Evolutionary conservation across 1,139 yeast genomes (phyloP).

Genomic region (Debaryomyces coudertii): DNA sequence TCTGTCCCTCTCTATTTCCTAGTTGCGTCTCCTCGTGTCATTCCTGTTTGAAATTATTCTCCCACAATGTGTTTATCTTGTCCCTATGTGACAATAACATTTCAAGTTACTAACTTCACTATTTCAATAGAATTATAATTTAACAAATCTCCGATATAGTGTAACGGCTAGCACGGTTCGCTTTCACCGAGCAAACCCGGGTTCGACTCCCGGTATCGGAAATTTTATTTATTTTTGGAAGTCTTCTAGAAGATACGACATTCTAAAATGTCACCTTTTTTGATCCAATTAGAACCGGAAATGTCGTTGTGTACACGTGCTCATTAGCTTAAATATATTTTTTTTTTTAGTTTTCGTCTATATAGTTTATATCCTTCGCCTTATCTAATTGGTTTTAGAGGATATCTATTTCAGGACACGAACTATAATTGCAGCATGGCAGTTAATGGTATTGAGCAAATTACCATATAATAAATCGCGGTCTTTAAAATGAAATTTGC

Average conservation of each 20-base stretch:
- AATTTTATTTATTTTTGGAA: slow-evolving; percentile 16
- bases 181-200: slow-evolving; percentile 84
- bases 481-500: slow-evolving; percentile 65
- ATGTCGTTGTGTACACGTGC: background rate
- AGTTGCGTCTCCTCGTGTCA: too few species aligned
- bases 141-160: slow-evolving; percentile 77
- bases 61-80: too few species aligned
- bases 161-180: slow-evolving; percentile 85
- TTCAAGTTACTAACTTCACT: too few species aligned
- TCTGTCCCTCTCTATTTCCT: too few species aligned
- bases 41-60: too few species aligned
- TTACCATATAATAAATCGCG: background rate
- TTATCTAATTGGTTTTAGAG: background rate
- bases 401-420: background rate
- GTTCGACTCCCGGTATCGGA: slow-evolving; percentile 85
- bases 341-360: background rate
- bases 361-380: background rate
- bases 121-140: too few species aligned
- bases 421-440: background rate
- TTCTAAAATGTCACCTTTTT: background rate
- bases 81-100: too few species aligned
- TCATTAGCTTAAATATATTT: background rate
- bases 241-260: background rate
- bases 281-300: background rate
- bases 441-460: background rate